phyloP scores from a whole-genome alignment of 345 rosid species.

The Syzygium oleosum region DNA sequence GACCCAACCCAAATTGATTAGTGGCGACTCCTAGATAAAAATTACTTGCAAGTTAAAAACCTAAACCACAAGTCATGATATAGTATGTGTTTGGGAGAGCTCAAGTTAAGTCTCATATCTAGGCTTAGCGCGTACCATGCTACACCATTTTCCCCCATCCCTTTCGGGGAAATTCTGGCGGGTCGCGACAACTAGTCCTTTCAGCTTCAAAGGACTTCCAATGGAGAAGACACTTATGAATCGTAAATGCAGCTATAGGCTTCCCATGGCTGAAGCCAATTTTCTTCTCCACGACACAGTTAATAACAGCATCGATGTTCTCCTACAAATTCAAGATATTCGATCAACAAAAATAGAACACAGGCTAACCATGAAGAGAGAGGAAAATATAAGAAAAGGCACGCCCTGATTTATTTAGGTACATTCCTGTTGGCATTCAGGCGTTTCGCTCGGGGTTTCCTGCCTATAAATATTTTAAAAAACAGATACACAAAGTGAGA shows the following conservation, averaged over 20 bases:
- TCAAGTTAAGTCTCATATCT: too few species aligned
- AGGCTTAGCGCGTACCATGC: too few species aligned
- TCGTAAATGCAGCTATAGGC: constrained; percentile 91
- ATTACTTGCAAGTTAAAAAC: too few species aligned
- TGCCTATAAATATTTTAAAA: constrained; percentile 15
- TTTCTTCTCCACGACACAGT: constrained; percentile 50
- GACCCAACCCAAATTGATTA: too few species aligned
- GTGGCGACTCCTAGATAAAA: too few species aligned
- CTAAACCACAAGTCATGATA: too few species aligned
- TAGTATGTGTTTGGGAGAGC: too few species aligned
- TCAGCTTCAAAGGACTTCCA: constrained; percentile 99
- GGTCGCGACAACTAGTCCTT: constrained; percentile 34
- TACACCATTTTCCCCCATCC: too few species aligned
- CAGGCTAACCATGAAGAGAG: neutral
- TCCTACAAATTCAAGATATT: constrained; percentile 40
- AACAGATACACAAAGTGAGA: neutral
- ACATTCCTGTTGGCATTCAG: constrained; percentile 87
- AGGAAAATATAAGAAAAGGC: neutral
- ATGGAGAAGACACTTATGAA: constrained; percentile 87
- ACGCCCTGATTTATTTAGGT: neutral
- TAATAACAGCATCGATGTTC: constrained; percentile 77
- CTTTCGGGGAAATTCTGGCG: too few species aligned
- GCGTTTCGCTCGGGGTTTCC: constrained; percentile 49
- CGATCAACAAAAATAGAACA: constrained; percentile 2
- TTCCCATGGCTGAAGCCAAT: constrained; percentile 81